Base-by-base conservation (phyloP, 768 basidiomycete genomes). In the Candolleomyces aberdarensis region DNA sequence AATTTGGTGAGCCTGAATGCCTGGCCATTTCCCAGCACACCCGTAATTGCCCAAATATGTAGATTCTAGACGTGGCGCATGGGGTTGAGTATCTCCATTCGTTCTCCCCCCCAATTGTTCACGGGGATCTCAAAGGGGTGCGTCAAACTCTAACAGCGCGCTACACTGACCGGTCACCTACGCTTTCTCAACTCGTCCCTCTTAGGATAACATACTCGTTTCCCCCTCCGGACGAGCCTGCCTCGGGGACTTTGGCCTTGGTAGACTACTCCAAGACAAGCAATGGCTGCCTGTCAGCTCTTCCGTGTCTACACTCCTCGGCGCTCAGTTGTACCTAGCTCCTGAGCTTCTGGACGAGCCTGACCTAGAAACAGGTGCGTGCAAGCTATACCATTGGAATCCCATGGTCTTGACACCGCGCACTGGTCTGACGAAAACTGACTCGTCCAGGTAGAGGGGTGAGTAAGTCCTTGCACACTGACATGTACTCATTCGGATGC, bases 211-310 rank as follows among this genome's bases (percentile, higher is more conserved):
- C 47, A 65, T 73, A 20, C 62, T 73, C 2, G 60, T 72, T 20
- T 57, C 64, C 41, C n/a, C 56, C 4, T 54, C 43, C 11, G 59
- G 60, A 8, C 57, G 64, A 17, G 71, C 65, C 4, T 64, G 66
- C 26, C 53, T 73, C 13, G 65, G 68, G 7, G 71, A 72, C 51
- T 72, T 72, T 50, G 71, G 70, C 6, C 61, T 69, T 14, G 60
- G 60, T 39, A 53, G 60, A 7, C 54, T 55, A 3, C 53, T 39
- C n/a, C 60, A 26, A n/a, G 60, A 61, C 39, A 31, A 46, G 29
- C 22, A 17, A 22, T 36, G 58, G 44, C 13, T 59, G 40, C 19
- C 36, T 20, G 17, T 6, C 14, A 26, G 26, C 50, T 17, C 51
- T 22, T 29, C 36, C 20, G 11, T 36, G 6, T 36, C 36, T 3